Evolutionary conservation across 139 green algal species (phyloP).

Genomic region (Picochlorum sp.): DNA sequence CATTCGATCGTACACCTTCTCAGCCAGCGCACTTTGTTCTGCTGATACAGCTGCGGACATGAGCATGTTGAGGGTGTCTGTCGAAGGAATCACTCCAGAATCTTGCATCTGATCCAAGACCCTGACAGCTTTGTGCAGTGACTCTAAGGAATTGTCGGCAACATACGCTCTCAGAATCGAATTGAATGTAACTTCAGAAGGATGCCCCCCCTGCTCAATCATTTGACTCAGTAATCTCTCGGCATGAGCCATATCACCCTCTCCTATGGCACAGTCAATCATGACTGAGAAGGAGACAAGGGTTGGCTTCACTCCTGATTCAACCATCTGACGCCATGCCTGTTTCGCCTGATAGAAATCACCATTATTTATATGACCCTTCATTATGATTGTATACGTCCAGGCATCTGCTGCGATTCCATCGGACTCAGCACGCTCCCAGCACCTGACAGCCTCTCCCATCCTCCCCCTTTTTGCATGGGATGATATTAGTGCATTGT

Average conservation of each 20-base stretch:
- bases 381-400: conserved; percentile 38
- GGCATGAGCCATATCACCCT: conserved; percentile 54
- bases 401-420: conserved; percentile 44
- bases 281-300: conserved; percentile 60
- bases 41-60: conserved; percentile 29
- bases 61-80: conserved; percentile 39
- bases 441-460: conserved; percentile 21
- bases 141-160: conserved; percentile 26
- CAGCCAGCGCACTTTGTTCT: conserved; percentile 16
- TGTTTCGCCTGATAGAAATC: conserved; percentile 18
- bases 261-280: conserved; percentile 60
- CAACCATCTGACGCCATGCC: conserved; percentile 30
- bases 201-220: conserved; percentile 43
- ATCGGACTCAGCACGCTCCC: conserved; percentile 29
- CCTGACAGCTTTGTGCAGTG: background rate
- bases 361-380: conserved; percentile 27
- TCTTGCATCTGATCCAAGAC: conserved; percentile 16
- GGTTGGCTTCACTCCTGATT: conserved; percentile 20
- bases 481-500: conserved; percentile 53
- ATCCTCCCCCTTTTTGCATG: conserved; percentile 39
- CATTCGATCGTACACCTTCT: conserved; percentile 20
- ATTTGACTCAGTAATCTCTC: conserved; percentile 25
- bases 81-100: background rate
- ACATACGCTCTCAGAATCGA: conserved; percentile 74
- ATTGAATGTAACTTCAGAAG: conserved; percentile 72